Evolutionary conservation across 2,329 filamentous ascomycete genomes (phyloP).

Genomic region (Microascus cirrosus): DNA sequence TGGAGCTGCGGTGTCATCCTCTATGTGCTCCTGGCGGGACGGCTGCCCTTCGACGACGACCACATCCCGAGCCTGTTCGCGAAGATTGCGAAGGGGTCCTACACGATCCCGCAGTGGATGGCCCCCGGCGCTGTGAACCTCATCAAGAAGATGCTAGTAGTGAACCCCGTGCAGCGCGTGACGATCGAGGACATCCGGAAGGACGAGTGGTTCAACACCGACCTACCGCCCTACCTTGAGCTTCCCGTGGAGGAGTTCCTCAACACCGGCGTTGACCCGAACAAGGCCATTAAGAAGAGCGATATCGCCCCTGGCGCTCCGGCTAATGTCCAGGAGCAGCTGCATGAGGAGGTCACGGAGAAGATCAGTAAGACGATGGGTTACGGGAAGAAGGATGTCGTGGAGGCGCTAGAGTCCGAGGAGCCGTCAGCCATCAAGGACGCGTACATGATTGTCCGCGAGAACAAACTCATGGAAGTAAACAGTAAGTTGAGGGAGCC

Average conservation of each 20-base stretch:
- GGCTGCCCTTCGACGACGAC: slow-evolving; percentile 93
- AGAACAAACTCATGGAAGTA: slow-evolving; percentile 94
- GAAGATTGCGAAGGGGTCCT: slow-evolving; percentile 92
- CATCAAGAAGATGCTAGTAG: slow-evolving; percentile 88
- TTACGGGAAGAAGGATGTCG: slow-evolving; percentile 87
- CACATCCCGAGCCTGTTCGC: slow-evolving; percentile 96
- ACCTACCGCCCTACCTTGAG: slow-evolving; percentile 76
- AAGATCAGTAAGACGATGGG: slow-evolving; percentile 98
- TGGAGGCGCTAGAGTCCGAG: slow-evolving; percentile 81
- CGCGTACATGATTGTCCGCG: slow-evolving; percentile 92
- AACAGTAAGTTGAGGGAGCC: slow-evolving; percentile 58
- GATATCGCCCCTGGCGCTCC: slow-evolving; percentile 73
- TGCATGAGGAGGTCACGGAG: slow-evolving; percentile 84
- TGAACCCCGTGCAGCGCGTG: slow-evolving; percentile 87
- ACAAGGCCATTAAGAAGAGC: slow-evolving; percentile 76
- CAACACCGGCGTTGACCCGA: slow-evolving; percentile 87
- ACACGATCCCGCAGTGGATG: slow-evolving; percentile 85
- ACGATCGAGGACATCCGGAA: slow-evolving; percentile 88
- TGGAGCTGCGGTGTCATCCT: slow-evolving; percentile 95
- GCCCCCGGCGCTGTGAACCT: slow-evolving; percentile 69
- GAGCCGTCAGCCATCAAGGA: slow-evolving; percentile 98
- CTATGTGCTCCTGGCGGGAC: slow-evolving; percentile 69
- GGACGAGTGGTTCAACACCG: slow-evolving; percentile 88
- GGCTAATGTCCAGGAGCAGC: slow-evolving; percentile 69
- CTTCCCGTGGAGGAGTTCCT: slow-evolving; percentile 85